These are phyloP conservation scores for Porodaedalea pini DNA, from an alignment of 1,284 basidiomycete species.

Conservation along the genomic window DNA sequence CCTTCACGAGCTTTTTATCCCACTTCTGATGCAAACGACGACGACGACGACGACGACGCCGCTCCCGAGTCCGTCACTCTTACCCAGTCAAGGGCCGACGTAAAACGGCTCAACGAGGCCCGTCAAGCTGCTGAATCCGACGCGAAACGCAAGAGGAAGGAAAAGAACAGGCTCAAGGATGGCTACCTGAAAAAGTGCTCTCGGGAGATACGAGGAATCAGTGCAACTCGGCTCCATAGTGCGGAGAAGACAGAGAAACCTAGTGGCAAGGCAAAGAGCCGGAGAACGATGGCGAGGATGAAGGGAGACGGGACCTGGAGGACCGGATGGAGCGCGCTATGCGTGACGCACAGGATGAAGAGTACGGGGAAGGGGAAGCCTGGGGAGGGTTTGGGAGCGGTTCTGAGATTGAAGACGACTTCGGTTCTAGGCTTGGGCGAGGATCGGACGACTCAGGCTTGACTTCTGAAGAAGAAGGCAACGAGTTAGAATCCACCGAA, in stretches of 20 bases:
- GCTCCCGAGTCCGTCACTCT: conserved; percentile 46
- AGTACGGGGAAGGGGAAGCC: conserved; percentile 3
- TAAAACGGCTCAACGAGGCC: conserved; percentile 33
- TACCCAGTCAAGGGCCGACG: conserved; percentile 38
- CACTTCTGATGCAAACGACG: neutral
- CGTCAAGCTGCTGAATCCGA: conserved; percentile 34
- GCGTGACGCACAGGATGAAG: conserved; percentile 14
- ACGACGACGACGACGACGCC: conserved; percentile 33
- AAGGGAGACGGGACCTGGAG: conserved; percentile 7
- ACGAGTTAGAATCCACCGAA: neutral
- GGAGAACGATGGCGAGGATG: conserved; percentile 21
- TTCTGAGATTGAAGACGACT: neutral
- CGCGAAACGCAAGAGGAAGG: conserved; percentile 37
- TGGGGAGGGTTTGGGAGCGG: neutral
- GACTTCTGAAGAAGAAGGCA: neutral
- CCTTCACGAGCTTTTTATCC: neutral
- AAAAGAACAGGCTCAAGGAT: conserved; percentile 42
- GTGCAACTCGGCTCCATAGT: neutral
- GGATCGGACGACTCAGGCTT: neutral
- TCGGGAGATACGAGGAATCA: conserved; percentile 29
- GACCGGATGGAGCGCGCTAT: conserved; percentile 17
- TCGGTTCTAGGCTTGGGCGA: neutral
- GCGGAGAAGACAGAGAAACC: conserved; percentile 11
- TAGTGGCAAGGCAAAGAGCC: conserved; percentile 20
- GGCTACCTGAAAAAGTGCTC: conserved; percentile 45